Conservation (phyloP, 345 rosid genomes). For the Carallia pectinifolia region DNA sequence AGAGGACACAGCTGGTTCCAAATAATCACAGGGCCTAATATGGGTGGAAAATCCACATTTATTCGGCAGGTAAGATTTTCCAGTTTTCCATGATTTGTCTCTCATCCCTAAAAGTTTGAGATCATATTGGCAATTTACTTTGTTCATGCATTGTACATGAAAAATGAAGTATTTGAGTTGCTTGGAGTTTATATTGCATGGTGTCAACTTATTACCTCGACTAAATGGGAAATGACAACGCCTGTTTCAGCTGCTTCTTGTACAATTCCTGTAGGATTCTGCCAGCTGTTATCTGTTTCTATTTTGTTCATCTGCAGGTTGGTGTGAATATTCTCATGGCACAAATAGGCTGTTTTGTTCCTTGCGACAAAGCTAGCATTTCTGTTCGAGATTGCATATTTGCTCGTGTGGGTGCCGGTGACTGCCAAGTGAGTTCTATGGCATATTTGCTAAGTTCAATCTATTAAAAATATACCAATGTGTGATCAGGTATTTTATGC, state of each 20-base stretch:
- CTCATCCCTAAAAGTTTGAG: conserved; percentile 6
- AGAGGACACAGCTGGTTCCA: conserved; percentile 96
- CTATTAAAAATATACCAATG: not conserved
- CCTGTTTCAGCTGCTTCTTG: not conserved
- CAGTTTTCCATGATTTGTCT: not conserved
- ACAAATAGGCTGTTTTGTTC: conserved; percentile 96
- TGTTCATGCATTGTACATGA: not conserved
- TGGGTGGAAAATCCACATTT: conserved; percentile 99
- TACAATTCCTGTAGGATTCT: conserved; percentile 3
- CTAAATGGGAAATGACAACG: not conserved
- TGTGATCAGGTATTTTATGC: not conserved
- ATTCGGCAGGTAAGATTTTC: conserved; percentile 74
- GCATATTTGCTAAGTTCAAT: conserved; percentile 9
- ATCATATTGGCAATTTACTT: not conserved
- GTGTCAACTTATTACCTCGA: not conserved
- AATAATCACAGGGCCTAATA: conserved; percentile 96
- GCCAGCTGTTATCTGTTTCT: not conserved
- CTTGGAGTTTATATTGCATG: not conserved
- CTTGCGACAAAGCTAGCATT: conserved; percentile 86
- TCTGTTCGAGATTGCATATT: conserved; percentile 95
- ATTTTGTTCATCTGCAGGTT: conserved; percentile 45
- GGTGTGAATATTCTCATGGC: conserved; percentile 97
- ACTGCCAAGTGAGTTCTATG: conserved; percentile 82
- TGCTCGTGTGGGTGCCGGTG: conserved; percentile 99
- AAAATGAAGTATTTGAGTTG: not conserved